phyloP scores from a whole-genome alignment of 306 rosid species.

The Glycyrrhiza uralensis region DNA sequence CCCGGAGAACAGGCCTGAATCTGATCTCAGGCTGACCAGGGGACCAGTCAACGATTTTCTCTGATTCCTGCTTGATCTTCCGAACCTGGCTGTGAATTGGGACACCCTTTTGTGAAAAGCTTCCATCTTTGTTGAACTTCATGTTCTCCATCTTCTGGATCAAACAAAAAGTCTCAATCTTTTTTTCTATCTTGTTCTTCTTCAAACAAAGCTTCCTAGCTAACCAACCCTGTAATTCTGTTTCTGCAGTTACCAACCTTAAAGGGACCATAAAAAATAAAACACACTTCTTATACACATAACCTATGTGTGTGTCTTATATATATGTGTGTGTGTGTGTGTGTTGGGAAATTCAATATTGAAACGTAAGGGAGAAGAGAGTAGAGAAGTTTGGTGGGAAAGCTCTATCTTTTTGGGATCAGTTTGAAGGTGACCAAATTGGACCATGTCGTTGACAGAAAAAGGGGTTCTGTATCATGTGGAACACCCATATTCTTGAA shows the following conservation, averaged over 20 bases:
- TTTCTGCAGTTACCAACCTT: neutral
- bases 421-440: constrained; percentile 39
- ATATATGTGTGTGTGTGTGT: neutral
- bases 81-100: constrained; percentile 71
- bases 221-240: constrained; percentile 6
- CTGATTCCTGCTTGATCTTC: constrained; percentile 82
- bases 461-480: neutral
- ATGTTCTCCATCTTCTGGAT: constrained; percentile 35
- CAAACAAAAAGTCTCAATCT: constrained; percentile 14
- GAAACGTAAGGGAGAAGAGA: constrained; percentile 48
- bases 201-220: neutral
- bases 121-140: constrained; percentile 36
- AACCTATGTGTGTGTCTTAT: neutral
- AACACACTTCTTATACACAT: neutral
- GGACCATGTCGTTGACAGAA: constrained; percentile 46
- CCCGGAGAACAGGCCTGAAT: constrained; percentile 51
- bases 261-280: neutral
- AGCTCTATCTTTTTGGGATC: constrained; percentile 34
- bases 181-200: neutral
- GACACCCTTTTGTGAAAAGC: constrained; percentile 25
- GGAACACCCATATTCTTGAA: neutral
- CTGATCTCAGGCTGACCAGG: constrained; percentile 56
- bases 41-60: constrained; percentile 48
- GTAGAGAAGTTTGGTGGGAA: constrained; percentile 52
- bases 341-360: constrained; percentile 17